Evolutionary conservation across 2,329 filamentous ascomycete species (phyloP), one percentile per base, ranked within the genome.

Genomic region (Pyrenophora teres): DNA sequence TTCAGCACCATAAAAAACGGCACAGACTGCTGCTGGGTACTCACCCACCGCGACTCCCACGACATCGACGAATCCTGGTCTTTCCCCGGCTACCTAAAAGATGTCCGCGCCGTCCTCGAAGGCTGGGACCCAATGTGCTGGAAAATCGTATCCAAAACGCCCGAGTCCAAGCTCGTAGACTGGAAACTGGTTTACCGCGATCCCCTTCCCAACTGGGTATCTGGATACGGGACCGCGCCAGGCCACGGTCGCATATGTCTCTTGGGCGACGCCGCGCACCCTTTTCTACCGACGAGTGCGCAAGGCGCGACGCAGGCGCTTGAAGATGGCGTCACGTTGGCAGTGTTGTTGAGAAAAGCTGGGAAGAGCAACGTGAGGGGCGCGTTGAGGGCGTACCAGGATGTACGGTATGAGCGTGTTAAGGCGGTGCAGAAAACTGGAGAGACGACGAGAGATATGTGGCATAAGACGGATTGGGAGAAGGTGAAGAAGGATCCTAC

Each of bases 101-200:
- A 72, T 37, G 69, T 72, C 5, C 63, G 64, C 30, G 53, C 65
- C 27, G 68, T 72, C 4, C 66, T 72, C 27, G 56, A 69, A 44
- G 66, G 62, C 49, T 72, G 68, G 69, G 65, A 70, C 19, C 66
- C 68, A 1, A 65, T 70, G 65, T 69, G 67, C 50, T 69, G 59
- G 43, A 63, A 64, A 12, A 68, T 74, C 31, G 63, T 73, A 16
- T 71, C 69, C 19, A 69, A 70, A 39, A 76, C 74, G 0, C 71
- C 73, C 6, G 63, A 72, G 56, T 52, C 57, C 0, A 67, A 67
- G 9, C 58, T 78, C 18, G 73, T 83, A 1, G 80, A 82, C 59
- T 83, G 80, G 80, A 82, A 81, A 57, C 78, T 83, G 19, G 80
- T 80, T 38, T 82, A 81, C 53, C 75, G 81, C 35, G 79, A 82